Base-by-base conservation (phyloP, 1,139 yeast genomes). In the Candida frijolesensis region DNA sequence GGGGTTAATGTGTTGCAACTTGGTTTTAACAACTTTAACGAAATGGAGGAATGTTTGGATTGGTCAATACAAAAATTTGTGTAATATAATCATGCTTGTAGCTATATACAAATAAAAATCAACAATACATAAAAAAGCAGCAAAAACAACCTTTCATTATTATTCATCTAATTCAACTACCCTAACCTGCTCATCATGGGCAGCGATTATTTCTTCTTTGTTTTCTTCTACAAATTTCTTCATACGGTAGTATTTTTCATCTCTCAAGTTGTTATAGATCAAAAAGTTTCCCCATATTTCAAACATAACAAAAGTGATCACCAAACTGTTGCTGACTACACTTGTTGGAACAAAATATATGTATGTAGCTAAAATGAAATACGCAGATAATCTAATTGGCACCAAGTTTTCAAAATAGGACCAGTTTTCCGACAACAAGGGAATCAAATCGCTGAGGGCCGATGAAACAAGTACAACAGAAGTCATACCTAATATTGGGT, bases 201-300 rank as follows among this genome's bases (percentile, higher is more conserved):
- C 64, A 47, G 61, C 55, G 51, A 61, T 63, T 45, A 72, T 64
- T 44, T 68, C 67, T 27, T 69, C 74, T 6, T 63, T 70, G 53
- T 72, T 68, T 46, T 71, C 76, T 54, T 71, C 73, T 32, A 69
- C 64, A 51, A 65, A 72, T 50, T 70, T 65, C 54, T 70, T 72
- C 55, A 71, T 64, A 50, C 82, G 73, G 50, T 72, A 64, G 49
- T 70, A 72, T 57, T 76, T 80, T 61, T 84, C 94, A 53, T 87
- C 92, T 58, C 85, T 79, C 56, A 87, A 71, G 46, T 85, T 78
- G 61, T 79, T 82, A 64, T 76, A 86, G 45, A 85, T 77, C 58
- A 86, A 70, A 55, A 85, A 83, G 59, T 85, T 84, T 60, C 84
- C 70, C 92, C 92, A 87, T 32, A 86, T 76, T 62, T 87, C 95